Conservation (phyloP, 176 grass and related monocot species). For the Lolium rigidum region DNA sequence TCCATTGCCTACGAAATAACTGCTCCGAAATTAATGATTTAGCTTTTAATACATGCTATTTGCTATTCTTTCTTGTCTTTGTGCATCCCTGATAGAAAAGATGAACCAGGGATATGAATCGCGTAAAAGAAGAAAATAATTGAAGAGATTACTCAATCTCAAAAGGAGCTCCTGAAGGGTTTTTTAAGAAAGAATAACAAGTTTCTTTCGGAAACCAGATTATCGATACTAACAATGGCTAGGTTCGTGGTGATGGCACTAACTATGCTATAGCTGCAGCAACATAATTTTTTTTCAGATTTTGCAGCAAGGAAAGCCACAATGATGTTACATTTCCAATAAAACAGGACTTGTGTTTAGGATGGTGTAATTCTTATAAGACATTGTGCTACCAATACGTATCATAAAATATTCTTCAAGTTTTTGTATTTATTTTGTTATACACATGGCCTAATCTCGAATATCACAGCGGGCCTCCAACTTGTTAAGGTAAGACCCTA, state of each 20-base stretch:
- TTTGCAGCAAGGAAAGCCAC: constrained; percentile 19
- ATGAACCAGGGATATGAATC: neutral
- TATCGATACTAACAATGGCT: neutral
- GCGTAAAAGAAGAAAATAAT: neutral
- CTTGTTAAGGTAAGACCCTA: neutral
- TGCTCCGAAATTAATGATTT: neutral
- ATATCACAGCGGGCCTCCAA: neutral
- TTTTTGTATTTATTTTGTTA: constrained; percentile 1
- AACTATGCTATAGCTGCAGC: neutral
- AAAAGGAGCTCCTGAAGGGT: neutral
- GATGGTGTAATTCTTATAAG: neutral
- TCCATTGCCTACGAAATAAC: neutral
- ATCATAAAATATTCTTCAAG: constrained; percentile 6
- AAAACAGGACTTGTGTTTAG: neutral
- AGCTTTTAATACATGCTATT: neutral
- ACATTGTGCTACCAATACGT: neutral
- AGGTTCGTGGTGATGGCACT: neutral
- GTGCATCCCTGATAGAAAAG: neutral
- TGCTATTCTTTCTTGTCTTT: neutral
- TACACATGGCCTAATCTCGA: neutral
- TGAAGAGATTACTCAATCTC: neutral
- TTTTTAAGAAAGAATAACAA: neutral
- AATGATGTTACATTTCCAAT: neutral
- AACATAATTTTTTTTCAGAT: neutral
- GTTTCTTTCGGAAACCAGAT: neutral